Evolutionary conservation across 1,284 basidiomycete genomes (phyloP).

Genomic region (Sporisorium iseilematis-ciliati): DNA sequence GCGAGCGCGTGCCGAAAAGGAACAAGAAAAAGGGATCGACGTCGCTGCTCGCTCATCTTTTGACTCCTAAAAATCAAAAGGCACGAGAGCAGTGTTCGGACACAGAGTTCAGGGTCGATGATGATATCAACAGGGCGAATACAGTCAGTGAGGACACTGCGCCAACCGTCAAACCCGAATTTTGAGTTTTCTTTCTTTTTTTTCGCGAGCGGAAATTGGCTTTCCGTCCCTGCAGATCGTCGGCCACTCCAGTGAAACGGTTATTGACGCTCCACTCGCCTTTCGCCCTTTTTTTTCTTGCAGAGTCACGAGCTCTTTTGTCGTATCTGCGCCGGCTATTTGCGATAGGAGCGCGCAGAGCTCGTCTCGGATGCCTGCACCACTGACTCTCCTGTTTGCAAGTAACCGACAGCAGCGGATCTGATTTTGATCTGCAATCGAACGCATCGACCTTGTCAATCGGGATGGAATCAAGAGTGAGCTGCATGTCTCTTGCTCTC

Average conservation of each 20-base stretch:
- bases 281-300: not conserved
- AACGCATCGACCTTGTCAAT: not conserved
- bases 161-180: slow-evolving; percentile 9
- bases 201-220: slow-evolving; percentile 11
- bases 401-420: slow-evolving; percentile 10
- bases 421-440: slow-evolving; percentile 1
- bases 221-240: slow-evolving; percentile 17
- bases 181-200: not conserved
- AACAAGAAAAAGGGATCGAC: not conserved
- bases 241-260: slow-evolving; percentile 10
- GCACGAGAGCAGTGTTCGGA: not conserved
- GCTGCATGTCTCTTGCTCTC: too few relatives aligned
- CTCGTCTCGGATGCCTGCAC: slow-evolving; percentile 1
- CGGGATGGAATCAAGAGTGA: too few relatives aligned
- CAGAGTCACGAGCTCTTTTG: not conserved
- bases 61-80: too few relatives aligned
- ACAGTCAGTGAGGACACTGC: not conserved
- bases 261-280: slow-evolving; percentile 39
- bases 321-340: slow-evolving; percentile 1
- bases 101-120: too few relatives aligned
- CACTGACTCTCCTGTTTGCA: not conserved
- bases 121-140: not conserved
- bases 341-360: not conserved
- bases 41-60: slow-evolving; percentile 4
- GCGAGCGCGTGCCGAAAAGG: too few relatives aligned